Percentiles rank a stretch among this genome's conserved stretches.
Evolutionary conservation across 192 early-diverging fungal species (phyloP).

Genomic region (Allomyces javanicus): DNA sequence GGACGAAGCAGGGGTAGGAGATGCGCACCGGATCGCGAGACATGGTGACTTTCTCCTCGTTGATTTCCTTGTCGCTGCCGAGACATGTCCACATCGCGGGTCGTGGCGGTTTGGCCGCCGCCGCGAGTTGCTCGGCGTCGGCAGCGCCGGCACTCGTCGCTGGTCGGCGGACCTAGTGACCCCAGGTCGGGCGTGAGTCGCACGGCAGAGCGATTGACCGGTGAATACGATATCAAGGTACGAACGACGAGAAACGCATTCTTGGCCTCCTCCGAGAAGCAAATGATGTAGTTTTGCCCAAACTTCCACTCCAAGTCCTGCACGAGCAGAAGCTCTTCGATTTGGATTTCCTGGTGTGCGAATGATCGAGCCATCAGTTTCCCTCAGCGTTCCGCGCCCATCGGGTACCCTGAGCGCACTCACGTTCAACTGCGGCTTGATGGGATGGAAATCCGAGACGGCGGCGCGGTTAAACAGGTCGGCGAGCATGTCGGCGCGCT

Average conservation of each 20-base stretch:
- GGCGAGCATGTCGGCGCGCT: conserved; percentile 31
- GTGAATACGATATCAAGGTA: neutral
- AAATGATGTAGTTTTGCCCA: conserved; percentile 37
- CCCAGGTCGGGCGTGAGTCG: no score
- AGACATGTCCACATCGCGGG: no score
- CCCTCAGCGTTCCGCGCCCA: neutral
- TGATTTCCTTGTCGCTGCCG: no score
- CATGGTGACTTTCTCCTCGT: no score
- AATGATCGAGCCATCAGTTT: no score
- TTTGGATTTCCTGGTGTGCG: neutral
- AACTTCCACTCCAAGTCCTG: conserved; percentile 32
- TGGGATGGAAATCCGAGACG: conserved; percentile 35
- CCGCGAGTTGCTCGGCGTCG: no score
- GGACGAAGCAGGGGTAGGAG: no score
- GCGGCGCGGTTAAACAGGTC: conserved; percentile 27
- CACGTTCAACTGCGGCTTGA: conserved; percentile 23
- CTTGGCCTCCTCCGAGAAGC: conserved; percentile 15
- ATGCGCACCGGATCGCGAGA: no score
- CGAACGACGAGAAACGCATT: conserved; percentile 5
- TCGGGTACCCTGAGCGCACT: conserved; percentile 1
- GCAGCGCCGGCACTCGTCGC: no score
- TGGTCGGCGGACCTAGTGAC: no score
- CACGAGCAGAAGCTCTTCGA: conserved; percentile 32
- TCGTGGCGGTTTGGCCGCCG: no score
- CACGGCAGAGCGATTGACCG: no score